Base-by-base conservation (phyloP, 78 protist species). In the Protostelium mycophagum region DNA sequence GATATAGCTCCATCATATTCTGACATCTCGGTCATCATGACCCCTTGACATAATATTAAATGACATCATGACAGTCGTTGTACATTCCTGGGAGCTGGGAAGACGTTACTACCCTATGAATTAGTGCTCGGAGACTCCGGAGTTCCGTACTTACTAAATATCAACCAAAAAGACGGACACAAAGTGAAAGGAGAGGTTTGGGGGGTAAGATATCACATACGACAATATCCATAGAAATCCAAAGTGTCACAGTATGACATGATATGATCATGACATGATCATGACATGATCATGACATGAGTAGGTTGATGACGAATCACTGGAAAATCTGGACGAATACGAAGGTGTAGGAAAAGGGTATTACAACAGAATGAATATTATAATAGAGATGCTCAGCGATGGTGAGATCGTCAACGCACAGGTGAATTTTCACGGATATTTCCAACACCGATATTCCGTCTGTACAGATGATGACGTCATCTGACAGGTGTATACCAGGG, bases 251-350 rank as follows among this genome's bases (percentile, higher is more conserved):
- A n/a, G n/a, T n/a, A n/a, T n/a, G n/a, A n/a, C n/a, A n/a, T n/a
- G n/a, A n/a, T n/a, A n/a, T n/a, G n/a, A n/a, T n/a, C n/a, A n/a
- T n/a, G n/a, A n/a, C n/a, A n/a, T n/a, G n/a, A n/a, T n/a, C n/a
- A n/a, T n/a, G n/a, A n/a, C n/a, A n/a, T n/a, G n/a, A n/a, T n/a
- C n/a, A n/a, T n/a, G n/a, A n/a, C n/a, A 5, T 51, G 5, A 5
- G 73, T 31, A 28, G 34, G 38, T 88, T 16, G 85, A 83, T 34
- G 90, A 29, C 1, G 39, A 88, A 1, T 83, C 90, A 31, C 87
- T 88, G 37, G 63, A 25, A 31, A 87, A 87, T 28, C 90, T 88
- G 1, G 90, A 88, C 87, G 90, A 88, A 29, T 88, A 88, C 86
- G 90, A 88, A 28, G 90, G 90, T 31, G 90, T 88, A 16, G 10